Percentiles rank a stretch among this genome's conserved stretches.
phyloP scores from a whole-genome alignment of 257 asterid species.

The Primulina eburnea region DNA sequence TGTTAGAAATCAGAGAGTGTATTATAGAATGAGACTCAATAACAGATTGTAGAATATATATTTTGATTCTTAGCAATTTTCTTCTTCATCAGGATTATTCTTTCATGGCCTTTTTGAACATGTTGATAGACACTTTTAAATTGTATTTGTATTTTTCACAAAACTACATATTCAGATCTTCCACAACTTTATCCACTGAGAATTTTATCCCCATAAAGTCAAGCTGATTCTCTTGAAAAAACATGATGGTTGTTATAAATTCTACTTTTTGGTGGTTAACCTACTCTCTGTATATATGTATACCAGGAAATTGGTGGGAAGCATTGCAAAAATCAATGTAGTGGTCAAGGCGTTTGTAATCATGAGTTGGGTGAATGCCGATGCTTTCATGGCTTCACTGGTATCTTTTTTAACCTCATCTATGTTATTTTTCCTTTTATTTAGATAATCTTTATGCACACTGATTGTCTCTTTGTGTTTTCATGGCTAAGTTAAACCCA shows the following conservation, averaged over 20 bases:
- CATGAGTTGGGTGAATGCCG: constrained; percentile 79
- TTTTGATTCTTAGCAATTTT: background rate
- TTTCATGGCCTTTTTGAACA: background rate
- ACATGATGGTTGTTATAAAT: constrained; percentile 4
- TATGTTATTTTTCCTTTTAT: constrained; percentile 2
- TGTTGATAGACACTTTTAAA: constrained; percentile 9
- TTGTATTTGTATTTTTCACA: background rate
- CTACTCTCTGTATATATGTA: constrained; percentile 25
- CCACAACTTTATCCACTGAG: background rate
- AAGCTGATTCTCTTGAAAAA: constrained; percentile 3
- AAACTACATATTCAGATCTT: background rate
- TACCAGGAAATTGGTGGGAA: constrained; percentile 72
- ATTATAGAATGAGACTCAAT: background rate
- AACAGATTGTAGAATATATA: too few relatives aligned
- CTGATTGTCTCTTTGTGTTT: background rate
- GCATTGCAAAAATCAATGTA: constrained; percentile 78
- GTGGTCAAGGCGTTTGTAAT: constrained; percentile 85
- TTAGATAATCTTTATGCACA: background rate
- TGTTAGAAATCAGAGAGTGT: background rate
- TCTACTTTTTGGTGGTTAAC: constrained; percentile 15
- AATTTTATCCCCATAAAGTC: constrained; percentile 4
- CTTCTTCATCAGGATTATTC: constrained; percentile 5
- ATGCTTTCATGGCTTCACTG: constrained; percentile 92
- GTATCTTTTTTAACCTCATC: constrained; percentile 36
- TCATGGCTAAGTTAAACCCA: background rate